Conservation (phyloP, 164 flowering plant genomes). For the Warburgia ugandensis region DNA sequence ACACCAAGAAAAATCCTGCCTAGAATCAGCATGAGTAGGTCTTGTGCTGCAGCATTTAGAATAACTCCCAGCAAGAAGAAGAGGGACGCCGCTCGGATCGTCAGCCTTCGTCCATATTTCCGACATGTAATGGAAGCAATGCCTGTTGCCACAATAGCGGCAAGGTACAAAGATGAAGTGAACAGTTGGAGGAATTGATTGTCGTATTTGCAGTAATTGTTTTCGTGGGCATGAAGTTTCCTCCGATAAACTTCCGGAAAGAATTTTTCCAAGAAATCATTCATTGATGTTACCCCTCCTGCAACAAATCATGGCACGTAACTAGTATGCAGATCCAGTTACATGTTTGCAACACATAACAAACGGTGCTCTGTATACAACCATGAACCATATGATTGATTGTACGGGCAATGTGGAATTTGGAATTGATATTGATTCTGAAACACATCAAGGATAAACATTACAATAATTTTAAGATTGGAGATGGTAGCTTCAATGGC, state of each 20-base stretch:
- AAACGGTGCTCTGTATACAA: no score
- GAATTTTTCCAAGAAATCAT: constrained; percentile 55
- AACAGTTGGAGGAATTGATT: constrained; percentile 53
- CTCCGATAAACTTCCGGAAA: constrained; percentile 39
- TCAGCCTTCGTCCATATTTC: constrained; percentile 34
- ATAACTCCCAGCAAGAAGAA: constrained; percentile 44
- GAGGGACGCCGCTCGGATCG: constrained; percentile 41
- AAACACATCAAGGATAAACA: no score
- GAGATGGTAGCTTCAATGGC: no score
- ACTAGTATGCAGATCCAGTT: not conserved
- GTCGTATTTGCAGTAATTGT: constrained; percentile 65
- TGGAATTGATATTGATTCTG: no score
- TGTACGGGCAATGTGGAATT: no score
- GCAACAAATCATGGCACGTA: not conserved
- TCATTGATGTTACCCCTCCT: constrained; percentile 74
- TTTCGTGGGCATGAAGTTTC: constrained; percentile 32
- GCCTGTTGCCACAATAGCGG: constrained; percentile 53
- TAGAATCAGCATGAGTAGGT: constrained; percentile 30
- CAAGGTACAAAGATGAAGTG: constrained; percentile 67
- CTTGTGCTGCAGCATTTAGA: constrained; percentile 20
- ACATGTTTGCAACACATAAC: no score
- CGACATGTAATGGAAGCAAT: constrained; percentile 40
- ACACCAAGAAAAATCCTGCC: constrained; percentile 54
- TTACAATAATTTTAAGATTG: no score
- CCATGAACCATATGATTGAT: no score